Base-by-base conservation (phyloP, 306 rosid species). In the Castanea sativa region DNA sequence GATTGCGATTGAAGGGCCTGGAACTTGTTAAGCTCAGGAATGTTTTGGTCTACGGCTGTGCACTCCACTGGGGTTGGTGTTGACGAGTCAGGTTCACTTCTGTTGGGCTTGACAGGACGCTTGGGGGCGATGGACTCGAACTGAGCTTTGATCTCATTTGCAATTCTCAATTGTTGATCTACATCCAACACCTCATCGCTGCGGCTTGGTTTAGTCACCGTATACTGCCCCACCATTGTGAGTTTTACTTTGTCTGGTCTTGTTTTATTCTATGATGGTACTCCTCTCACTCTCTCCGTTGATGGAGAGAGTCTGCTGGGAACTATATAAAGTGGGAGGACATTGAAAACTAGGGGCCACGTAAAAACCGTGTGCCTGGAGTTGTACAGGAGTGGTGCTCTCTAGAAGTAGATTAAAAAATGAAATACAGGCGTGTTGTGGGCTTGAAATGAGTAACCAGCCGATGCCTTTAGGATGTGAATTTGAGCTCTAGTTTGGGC, bases 111-210 rank as follows among this genome's bases (percentile, higher is more conserved):
- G 79, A 75, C 38, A 69, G 91, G 85, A 55, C 94, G 84, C 72
- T 83, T 87, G 73, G 94, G 94, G 3, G 85, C 81, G 20, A 83
- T 60, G 79, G 93, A 84, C 55, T 92, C 93, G 60, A 92, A 90
- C 73, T 84, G 87, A 57, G 88, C 89, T 82, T 88, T 85, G 88
- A 92, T 77, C 83, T 87, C 79, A 38, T 71, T 29, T 14, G 94
- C 68, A 82, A 90, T 87, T 73, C 63, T 85, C n/a, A 70, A 21
- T 82, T 92, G 97, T n/a, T 92, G 85, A 9, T 84, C 88, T 0
- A 52, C n/a, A 19, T 79, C 88, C 74, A 92, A 68, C 38, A 92
- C 81, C 56, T 87, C 91, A 86, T 92, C 97, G 82, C 97, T 92
- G 70, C 94, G 86, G 81, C 94, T 87, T 1, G 97, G 94, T 84